These are phyloP conservation scores for Flaveria brownii DNA, from an alignment of 129 eudicot species.

Conservation along the genomic window DNA sequence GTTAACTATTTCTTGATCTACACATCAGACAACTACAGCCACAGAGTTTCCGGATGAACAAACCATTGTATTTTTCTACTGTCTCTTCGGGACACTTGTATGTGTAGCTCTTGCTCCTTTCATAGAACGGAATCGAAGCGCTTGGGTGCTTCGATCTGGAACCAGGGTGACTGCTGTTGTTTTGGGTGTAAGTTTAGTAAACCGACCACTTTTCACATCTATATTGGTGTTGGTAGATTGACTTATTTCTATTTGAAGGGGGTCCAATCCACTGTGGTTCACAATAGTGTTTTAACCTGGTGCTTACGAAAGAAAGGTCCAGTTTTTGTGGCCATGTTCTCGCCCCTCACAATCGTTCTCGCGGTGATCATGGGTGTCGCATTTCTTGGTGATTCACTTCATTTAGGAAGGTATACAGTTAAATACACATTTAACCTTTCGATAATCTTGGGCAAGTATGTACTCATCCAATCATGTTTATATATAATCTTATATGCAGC, in stretches of 20 bases:
- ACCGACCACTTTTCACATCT: not conserved
- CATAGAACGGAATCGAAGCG: constrained; percentile 21
- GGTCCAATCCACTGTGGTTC: constrained; percentile 9
- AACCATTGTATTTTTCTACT: constrained; percentile 28
- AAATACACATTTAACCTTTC: not conserved
- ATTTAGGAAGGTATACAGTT: constrained; percentile 20
- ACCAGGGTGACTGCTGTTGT: constrained; percentile 23
- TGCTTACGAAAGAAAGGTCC: constrained; percentile 35
- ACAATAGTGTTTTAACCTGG: constrained; percentile 22
- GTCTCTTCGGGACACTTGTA: constrained; percentile 27
- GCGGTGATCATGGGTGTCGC: constrained; percentile 24
- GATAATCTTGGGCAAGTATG: no score
- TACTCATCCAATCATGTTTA: not conserved
- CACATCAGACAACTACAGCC: not conserved
- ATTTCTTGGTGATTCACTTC: constrained; percentile 32
- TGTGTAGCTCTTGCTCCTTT: constrained; percentile 15
- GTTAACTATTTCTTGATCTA: not conserved
- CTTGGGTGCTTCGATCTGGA: constrained; percentile 20
- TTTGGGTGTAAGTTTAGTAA: constrained; percentile 10
- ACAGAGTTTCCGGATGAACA: constrained; percentile 29
- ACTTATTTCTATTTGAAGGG: constrained; percentile 17
- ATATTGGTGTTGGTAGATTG: not conserved
- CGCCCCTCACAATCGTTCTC: constrained; percentile 16
- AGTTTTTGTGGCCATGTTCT: constrained; percentile 30
- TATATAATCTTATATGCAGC: not conserved